Evolutionary conservation across 2,329 filamentous ascomycete species (phyloP).

Genomic region (Cladophialophora chaetospira): DNA sequence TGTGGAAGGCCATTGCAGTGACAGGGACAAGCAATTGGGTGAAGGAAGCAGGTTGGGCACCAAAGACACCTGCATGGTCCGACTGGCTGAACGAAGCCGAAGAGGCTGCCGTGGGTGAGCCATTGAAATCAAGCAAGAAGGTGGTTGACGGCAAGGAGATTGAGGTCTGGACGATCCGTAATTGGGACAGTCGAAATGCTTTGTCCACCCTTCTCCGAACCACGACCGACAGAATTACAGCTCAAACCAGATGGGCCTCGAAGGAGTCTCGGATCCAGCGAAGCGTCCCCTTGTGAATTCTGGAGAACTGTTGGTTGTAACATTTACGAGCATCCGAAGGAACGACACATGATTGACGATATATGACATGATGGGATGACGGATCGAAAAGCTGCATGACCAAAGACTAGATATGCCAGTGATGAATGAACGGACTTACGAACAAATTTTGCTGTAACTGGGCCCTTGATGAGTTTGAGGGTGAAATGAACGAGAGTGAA

Average conservation of each 20-base stretch:
- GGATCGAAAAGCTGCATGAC: background rate
- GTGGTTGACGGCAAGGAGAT: slow-evolving; percentile 26
- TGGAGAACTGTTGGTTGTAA: background rate
- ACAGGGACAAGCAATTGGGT: slow-evolving; percentile 50
- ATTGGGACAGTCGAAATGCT: slow-evolving; percentile 32
- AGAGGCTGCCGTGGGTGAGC: slow-evolving; percentile 31
- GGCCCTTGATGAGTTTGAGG: background rate
- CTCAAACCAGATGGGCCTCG: background rate
- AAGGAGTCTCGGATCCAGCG: background rate
- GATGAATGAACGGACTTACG: background rate
- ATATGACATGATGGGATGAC: slow-evolving; percentile 11
- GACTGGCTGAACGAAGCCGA: slow-evolving; percentile 45
- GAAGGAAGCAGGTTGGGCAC: slow-evolving; percentile 42
- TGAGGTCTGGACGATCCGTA: slow-evolving; percentile 33
- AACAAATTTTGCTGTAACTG: background rate
- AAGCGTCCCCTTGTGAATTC: background rate
- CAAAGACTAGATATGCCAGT: slow-evolving; percentile 2
- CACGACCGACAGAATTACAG: slow-evolving; percentile 26
- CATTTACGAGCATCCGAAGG: background rate
- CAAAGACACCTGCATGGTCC: slow-evolving; percentile 45
- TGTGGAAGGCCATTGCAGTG: slow-evolving; percentile 53
- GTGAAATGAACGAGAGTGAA: background rate
- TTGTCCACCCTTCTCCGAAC: slow-evolving; percentile 32
- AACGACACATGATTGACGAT: slow-evolving; percentile 1
- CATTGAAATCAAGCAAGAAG: slow-evolving; percentile 19